These are phyloP conservation scores for Aspergillus bertholletiae DNA, from an alignment of 495 filamentous ascomycete genomes.

Conservation along the genomic window DNA sequence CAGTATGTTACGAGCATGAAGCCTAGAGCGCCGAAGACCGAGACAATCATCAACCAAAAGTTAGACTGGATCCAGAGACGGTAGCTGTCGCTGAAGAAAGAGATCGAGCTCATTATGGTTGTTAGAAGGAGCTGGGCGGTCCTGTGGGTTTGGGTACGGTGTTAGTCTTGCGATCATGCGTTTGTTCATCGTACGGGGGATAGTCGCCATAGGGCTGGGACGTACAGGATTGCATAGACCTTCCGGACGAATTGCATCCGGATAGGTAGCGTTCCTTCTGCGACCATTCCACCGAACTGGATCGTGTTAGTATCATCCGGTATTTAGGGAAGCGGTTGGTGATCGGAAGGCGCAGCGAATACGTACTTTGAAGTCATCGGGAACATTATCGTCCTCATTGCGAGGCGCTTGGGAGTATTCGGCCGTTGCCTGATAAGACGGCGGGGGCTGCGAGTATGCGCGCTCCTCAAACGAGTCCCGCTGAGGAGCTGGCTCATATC, in stretches of 20 bases:
- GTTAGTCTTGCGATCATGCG: constrained; percentile 7
- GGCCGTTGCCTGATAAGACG: constrained; percentile 56
- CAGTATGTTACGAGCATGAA: constrained; percentile 91
- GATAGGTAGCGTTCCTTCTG: constrained; percentile 91
- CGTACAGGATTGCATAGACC: constrained; percentile 78
- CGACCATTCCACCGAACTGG: constrained; percentile 83
- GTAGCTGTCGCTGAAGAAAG: constrained; percentile 79
- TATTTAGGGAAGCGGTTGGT: not conserved
- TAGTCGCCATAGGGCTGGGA: not conserved
- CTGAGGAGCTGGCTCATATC: constrained; percentile 68
- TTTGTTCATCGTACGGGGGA: not conserved
- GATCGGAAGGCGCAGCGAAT: not conserved
- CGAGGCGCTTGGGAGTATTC: constrained; percentile 54
- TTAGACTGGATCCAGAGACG: constrained; percentile 83
- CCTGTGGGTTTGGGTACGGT: constrained; percentile 29
- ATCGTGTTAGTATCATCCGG: constrained; percentile 8
- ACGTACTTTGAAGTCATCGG: constrained; percentile 92
- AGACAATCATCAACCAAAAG: constrained; percentile 79
- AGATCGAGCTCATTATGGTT: constrained; percentile 71
- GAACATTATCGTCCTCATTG: constrained; percentile 83
- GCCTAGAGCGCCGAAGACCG: constrained; percentile 72
- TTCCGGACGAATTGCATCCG: constrained; percentile 98
- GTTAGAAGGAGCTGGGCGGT: constrained; percentile 88
- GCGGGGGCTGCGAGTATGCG: constrained; percentile 78
- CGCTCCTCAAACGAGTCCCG: constrained; percentile 66